These are phyloP conservation scores for Cicer cuneatum DNA, from an alignment of 306 rosid genomes.

Conservation along the genomic window DNA sequence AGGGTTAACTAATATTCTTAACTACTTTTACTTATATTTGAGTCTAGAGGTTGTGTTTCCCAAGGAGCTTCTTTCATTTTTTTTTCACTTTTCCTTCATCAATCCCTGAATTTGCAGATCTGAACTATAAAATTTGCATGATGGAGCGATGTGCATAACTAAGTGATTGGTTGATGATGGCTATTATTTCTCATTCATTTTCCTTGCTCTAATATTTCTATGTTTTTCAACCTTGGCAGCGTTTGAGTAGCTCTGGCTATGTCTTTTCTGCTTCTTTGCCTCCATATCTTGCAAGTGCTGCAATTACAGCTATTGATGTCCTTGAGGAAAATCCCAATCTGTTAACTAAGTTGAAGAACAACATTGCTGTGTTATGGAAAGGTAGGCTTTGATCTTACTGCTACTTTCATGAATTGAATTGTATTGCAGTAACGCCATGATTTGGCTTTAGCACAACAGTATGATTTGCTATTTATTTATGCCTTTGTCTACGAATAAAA, in stretches of 20 bases:
- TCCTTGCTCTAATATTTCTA: conserved; percentile 42
- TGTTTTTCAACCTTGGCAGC: conserved; percentile 60
- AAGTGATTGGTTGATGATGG: conserved; percentile 35
- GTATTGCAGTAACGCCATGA: conserved; percentile 27
- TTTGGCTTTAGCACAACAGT: conserved; percentile 16
- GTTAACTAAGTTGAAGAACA: conserved; percentile 70
- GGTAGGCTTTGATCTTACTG: conserved; percentile 60
- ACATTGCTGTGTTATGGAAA: conserved; percentile 66
- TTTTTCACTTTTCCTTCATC: conserved; percentile 18
- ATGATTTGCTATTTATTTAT: conserved; percentile 17
- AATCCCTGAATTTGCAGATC: conserved; percentile 8
- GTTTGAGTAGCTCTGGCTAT: conserved; percentile 95
- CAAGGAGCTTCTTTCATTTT: neutral
- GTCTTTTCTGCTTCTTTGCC: conserved; percentile 98
- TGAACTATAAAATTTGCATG: conserved; percentile 23
- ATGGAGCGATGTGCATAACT: conserved; percentile 28
- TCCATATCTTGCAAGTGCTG: conserved; percentile 96
- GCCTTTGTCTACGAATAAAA: conserved; percentile 8
- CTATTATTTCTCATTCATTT: conserved; percentile 30
- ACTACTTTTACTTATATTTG: neutral
- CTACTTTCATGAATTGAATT: conserved; percentile 5
- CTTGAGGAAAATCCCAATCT: conserved; percentile 83
- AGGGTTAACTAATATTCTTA: neutral
- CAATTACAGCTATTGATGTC: conserved; percentile 84
- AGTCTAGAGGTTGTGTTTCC: neutral